Percentiles rank a stretch among this genome's conserved stretches.
Conservation (phyloP, 2,329 filamentous ascomycete genomes). For the Sclerotinia glacialis region DNA sequence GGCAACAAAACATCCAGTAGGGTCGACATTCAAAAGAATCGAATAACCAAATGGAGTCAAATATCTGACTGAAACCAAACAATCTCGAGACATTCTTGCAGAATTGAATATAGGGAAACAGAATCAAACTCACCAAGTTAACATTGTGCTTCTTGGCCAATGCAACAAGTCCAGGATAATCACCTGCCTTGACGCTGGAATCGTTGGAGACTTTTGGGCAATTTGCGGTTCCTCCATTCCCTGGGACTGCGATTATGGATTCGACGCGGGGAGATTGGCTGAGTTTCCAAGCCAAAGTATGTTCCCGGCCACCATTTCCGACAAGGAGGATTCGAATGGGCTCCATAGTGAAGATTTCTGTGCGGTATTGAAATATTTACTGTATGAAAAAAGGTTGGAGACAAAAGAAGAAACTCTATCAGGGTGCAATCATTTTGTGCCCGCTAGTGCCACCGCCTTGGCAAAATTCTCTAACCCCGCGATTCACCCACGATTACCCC, state of each 20-base stretch:
- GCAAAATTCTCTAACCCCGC: slow-evolving; percentile 15
- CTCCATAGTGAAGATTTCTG: slow-evolving; percentile 26
- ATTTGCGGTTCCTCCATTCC: slow-evolving; percentile 81
- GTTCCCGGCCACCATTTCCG: slow-evolving; percentile 91
- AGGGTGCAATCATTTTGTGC: slow-evolving; percentile 14
- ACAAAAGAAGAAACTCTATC: slow-evolving; percentile 8
- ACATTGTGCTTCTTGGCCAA: slow-evolving; percentile 71
- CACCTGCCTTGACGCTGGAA: slow-evolving; percentile 60
- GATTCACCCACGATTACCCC: slow-evolving; percentile 9
- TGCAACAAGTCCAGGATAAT: slow-evolving; percentile 72
- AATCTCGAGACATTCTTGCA: too few relatives aligned
- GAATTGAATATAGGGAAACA: background rate
- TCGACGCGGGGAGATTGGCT: slow-evolving; percentile 77
- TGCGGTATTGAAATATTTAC: background rate
- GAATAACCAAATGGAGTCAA: background rate
- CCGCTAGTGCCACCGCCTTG: slow-evolving; percentile 17
- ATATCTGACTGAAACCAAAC: background rate
- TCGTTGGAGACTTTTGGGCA: slow-evolving; percentile 73
- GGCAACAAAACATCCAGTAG: background rate
- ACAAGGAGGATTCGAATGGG: slow-evolving; percentile 70
- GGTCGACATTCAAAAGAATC: background rate
- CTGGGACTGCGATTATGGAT: slow-evolving; percentile 67
- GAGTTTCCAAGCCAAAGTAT: slow-evolving; percentile 92
- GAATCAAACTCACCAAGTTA: slow-evolving; percentile 53
- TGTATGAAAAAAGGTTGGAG: background rate